Evolutionary conservation across 768 basidiomycete genomes (phyloP), one percentile per base, ranked within the genome.

Genomic region (Pleurotus salmoneostramineus): DNA sequence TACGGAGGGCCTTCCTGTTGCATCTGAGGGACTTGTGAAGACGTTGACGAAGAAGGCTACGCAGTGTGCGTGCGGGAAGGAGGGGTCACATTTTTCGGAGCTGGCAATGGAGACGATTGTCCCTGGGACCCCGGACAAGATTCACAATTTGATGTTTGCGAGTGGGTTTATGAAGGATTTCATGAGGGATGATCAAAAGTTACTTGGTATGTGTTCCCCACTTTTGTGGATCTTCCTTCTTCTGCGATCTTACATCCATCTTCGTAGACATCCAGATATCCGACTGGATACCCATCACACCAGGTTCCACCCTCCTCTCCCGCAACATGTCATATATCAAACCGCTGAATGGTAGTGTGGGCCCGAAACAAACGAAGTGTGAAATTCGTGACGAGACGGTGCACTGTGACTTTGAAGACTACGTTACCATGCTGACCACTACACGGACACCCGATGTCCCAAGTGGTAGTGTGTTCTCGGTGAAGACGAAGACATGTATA

Each of bases 321-420:
- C 83, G 96, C 7, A 91, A 93, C 61, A 94, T 95, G 86, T 93
- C 93, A 31, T 99, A 98, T 72, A 95, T 98, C 74, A 98, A 96
- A 69, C 95, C 95, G 0, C 76, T 99, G 33, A 85, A 82, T 61
- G 95, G 83, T 1, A 85, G 87, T 56, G 83, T 99, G 33, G 97
- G 97, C 0, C 97, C 96, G 0, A 96, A 85, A 68, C 91, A 93
- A 71, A 94, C 95, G 12, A 96, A 95, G 69, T 99, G 97, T 75
- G 92, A 98, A 73, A 87, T 98, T 58, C 81, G 82, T 50, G 96
- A 99, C 66, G 94, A 97, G 74, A 84, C 81, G 56, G 76, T 85
- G 37, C 77, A 88, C 67, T 81, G 82, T 62, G 93, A 98, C 65
- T 89, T 88, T 64, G 93, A 98, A 43, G 82, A 93, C 60, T 91